phyloP scores from a whole-genome alignment of 371 early-diverging fungal genomes.

The Massospora cicadina region DNA sequence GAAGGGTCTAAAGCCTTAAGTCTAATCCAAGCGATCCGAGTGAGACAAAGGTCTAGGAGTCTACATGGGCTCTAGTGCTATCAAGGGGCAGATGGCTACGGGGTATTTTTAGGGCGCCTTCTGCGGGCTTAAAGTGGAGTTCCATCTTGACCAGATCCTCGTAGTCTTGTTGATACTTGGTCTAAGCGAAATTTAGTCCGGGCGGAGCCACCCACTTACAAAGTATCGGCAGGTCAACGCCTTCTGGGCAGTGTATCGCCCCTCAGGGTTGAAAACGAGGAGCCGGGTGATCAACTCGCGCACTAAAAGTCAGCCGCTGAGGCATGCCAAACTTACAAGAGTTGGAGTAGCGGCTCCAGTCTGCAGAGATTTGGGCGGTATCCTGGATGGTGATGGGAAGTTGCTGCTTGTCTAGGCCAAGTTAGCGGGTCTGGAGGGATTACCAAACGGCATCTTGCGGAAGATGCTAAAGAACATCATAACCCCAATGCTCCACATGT shows the following conservation, averaged over 20 bases:
- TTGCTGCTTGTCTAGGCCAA: neutral
- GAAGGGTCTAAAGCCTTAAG: too few relatives aligned
- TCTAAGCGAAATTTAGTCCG: neutral
- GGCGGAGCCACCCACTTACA: neutral
- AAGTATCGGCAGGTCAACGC: neutral
- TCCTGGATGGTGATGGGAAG: neutral
- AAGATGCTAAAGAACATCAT: neutral
- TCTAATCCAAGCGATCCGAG: too few relatives aligned
- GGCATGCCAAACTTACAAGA: neutral
- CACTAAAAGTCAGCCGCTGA: neutral
- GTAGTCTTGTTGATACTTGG: neutral
- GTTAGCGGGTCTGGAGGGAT: neutral
- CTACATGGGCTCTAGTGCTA: too few relatives aligned
- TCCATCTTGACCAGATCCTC: neutral
- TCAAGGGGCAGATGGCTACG: neutral
- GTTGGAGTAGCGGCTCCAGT: neutral
- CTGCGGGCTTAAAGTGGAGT: neutral
- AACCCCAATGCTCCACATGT: slow-evolving; percentile 2
- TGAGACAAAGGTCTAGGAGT: too few relatives aligned
- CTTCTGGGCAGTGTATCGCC: neutral
- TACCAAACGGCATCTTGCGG: neutral
- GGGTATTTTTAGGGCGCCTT: neutral
- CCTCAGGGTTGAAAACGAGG: neutral
- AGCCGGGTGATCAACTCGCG: neutral
- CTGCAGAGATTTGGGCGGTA: neutral